phyloP scores from a whole-genome alignment of 805 yeast genomes.

The Kodamaea jinghongensis region DNA sequence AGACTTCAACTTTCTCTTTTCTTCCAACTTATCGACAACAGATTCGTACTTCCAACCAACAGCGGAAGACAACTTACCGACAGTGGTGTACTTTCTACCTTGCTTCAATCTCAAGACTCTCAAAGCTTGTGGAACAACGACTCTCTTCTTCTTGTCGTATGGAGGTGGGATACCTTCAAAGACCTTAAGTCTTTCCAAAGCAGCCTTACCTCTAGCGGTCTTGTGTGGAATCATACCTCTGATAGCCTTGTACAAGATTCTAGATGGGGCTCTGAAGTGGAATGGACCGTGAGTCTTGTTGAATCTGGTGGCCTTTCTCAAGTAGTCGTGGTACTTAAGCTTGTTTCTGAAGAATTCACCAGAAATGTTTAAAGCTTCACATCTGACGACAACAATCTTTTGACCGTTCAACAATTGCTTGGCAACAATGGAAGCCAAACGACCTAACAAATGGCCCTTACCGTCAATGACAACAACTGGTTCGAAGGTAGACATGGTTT shows the following conservation, averaged over 20 bases:
- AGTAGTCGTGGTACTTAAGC: constrained; percentile 99
- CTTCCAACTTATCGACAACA: constrained; percentile 95
- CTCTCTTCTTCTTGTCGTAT: constrained; percentile 99
- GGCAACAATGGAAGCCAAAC: constrained; percentile 98
- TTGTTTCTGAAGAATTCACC: constrained; percentile 99
- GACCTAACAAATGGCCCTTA: constrained; percentile 99
- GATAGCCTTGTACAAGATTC: constrained; percentile 99
- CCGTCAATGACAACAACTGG: constrained; percentile 98
- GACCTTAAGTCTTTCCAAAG: constrained; percentile 98
- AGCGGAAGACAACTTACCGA: constrained; percentile 92
- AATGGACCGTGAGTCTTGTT: constrained; percentile 99
- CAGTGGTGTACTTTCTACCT: constrained; percentile 99
- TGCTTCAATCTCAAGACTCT: constrained; percentile 98
- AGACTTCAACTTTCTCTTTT: constrained; percentile 98
- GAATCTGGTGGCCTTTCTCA: constrained; percentile 98
- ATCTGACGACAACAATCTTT: constrained; percentile 95
- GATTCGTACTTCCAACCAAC: constrained; percentile 99
- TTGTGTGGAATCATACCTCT: constrained; percentile 99
- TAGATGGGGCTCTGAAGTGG: constrained; percentile 99
- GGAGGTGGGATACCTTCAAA: constrained; percentile 99
- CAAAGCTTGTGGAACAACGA: constrained; percentile 99
- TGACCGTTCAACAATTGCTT: constrained; percentile 98
- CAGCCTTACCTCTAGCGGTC: constrained; percentile 99
- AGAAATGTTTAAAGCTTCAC: constrained; percentile 96
- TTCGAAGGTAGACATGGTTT: constrained; percentile 77